Evolutionary conservation across 2,329 filamentous ascomycete genomes (phyloP).

Genomic region (Gliomastix tumulicola): DNA sequence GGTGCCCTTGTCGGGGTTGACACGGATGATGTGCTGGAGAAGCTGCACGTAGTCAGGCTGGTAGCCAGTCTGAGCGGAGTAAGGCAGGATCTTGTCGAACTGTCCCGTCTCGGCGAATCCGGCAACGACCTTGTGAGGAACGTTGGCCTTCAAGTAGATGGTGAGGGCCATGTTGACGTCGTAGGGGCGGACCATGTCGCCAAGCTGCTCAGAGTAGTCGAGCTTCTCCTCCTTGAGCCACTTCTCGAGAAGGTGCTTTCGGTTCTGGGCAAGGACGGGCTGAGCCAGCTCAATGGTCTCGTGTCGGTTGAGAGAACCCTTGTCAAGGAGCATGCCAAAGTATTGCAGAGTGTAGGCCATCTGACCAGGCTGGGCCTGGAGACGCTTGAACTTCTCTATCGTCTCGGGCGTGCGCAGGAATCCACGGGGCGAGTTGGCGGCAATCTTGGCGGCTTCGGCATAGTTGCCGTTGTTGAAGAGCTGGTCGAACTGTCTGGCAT

Average conservation of each 20-base stretch:
- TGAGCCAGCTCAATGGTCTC: conserved; percentile 91
- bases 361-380: conserved; percentile 73
- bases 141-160: conserved; percentile 87
- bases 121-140: conserved; percentile 89
- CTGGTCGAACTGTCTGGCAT: conserved; percentile 87
- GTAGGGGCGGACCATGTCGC: conserved; percentile 85
- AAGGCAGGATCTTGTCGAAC: conserved; percentile 94
- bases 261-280: conserved; percentile 86
- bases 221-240: conserved; percentile 97
- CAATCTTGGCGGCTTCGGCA: conserved; percentile 86
- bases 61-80: conserved; percentile 78
- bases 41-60: conserved; percentile 92
- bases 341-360: conserved; percentile 95
- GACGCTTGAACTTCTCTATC: conserved; percentile 89
- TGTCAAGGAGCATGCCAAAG: conserved; percentile 94
- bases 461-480: conserved; percentile 76
- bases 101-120: conserved; percentile 92
- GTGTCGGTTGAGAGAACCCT: conserved; percentile 85
- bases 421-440: conserved; percentile 90
- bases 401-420: conserved; percentile 93
- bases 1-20: conserved; percentile 87
- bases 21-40: conserved; percentile 84
- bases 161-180: conserved; percentile 81
- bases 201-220: conserved; percentile 91
- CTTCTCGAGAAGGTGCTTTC: conserved; percentile 94